Evolutionary conservation across 257 asterid species (phyloP), one percentile per base, ranked within the genome.

Genomic region (Ehretia macrophylla): DNA sequence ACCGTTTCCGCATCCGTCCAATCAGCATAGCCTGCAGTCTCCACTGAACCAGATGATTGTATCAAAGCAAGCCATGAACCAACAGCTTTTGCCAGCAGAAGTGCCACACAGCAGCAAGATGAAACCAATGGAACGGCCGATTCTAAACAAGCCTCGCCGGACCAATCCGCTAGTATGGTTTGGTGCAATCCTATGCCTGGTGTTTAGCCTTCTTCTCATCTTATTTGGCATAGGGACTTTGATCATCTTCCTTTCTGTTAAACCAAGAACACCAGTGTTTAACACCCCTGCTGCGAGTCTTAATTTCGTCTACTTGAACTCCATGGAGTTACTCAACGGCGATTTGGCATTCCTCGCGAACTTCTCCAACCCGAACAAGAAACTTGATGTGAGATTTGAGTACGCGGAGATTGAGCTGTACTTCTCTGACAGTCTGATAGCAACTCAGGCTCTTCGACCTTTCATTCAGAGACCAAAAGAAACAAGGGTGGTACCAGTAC

Each of bases 281-380:
- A 95, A 89, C 68, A 82, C 88, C 10, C 82, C 95, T 3, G 70
- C 71, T 5, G 96, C 95, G 4, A 83, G 74, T 62, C 72, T 86
- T 13, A 64, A 67, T 8, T 75, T 82, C 27, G 60, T 79, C 77
- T 83, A 77, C 68, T 57, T 85, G 22, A 75, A 76, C 37, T 73
- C 84, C 1, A 88, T 87, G 0, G 70, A 78, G 66, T 79, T 68
- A 39, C 64, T 86, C 47, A 80, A 80, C 13, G 81, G 81, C 1
- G 95, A 93, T 9, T 62, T 83, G 27, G 73, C 81, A 32, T 77
- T 93, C 19, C 67, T 82, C 14, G 96, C 93, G 4, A 93, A 93
- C 58, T 77, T 93, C 55, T 77, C 97, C 4, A 93, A 93, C 69
- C 97, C 97, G 3, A 93, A 89, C 56, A 71, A 71, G 77, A 93